Percentiles rank a stretch among this genome's conserved stretches.
These are phyloP conservation scores for Trichophyton mentagrophytes DNA, from an alignment of 2,329 filamentous ascomycete genomes.

Conservation along the genomic window DNA sequence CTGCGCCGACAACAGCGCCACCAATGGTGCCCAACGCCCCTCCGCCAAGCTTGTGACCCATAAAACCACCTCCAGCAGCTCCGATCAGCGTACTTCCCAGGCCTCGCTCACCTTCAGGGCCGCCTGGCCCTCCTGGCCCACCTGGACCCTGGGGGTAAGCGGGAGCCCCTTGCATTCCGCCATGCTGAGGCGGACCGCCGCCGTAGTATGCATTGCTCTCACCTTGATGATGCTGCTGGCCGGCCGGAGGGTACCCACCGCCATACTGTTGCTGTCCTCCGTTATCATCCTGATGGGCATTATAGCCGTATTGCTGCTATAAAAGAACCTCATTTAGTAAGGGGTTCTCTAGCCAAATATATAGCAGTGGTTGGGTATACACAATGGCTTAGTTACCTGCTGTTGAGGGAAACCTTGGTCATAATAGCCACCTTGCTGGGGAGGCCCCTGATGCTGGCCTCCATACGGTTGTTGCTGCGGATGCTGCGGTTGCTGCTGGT, in stretches of 20 bases:
- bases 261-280: conserved; percentile 11
- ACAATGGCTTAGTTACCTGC: conserved; percentile 16
- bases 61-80: conserved; percentile 25
- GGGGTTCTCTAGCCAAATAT: background rate
- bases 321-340: background rate
- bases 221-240: conserved; percentile 19
- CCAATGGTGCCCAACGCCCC: conserved; percentile 23
- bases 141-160: background rate
- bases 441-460: conserved; percentile 13
- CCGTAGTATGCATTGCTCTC: conserved; percentile 24
- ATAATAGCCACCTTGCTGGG: conserved; percentile 12
- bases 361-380: background rate
- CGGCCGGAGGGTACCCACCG: conserved; percentile 14
- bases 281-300: conserved; percentile 1
- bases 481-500: conserved; percentile 6
- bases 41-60: conserved; percentile 26
- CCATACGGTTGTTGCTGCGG: conserved; percentile 9
- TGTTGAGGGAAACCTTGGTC: conserved; percentile 9
- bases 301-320: conserved; percentile 1
- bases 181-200: conserved; percentile 2
- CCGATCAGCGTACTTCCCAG: conserved; percentile 28
- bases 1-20: conserved; percentile 24
- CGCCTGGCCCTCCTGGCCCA: conserved; percentile 8
- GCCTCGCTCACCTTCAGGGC: conserved; percentile 23
- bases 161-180: conserved; percentile 4